Evolutionary conservation across 1,284 basidiomycete genomes (phyloP).

Genomic region (Heterobasidion irregulare): DNA sequence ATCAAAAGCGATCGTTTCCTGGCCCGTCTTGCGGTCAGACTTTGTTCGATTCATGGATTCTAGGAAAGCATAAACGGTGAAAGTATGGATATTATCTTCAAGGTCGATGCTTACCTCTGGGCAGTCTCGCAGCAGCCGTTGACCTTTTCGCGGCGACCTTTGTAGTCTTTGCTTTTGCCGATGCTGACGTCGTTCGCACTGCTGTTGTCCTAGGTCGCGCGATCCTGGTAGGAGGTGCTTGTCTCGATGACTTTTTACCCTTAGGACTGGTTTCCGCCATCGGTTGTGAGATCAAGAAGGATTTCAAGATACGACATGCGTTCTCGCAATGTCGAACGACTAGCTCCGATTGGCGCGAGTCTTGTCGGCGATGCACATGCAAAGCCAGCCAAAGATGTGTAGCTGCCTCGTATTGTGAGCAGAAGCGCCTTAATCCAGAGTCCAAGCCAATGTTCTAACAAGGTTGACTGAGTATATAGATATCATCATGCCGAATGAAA

Average conservation of each 20-base stretch:
- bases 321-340: slow-evolving; percentile 40
- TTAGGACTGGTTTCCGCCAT: slow-evolving; percentile 14
- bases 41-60: no score
- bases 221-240: slow-evolving; percentile 10
- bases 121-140: slow-evolving; percentile 4
- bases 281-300: slow-evolving; percentile 18
- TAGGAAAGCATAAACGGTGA: no score
- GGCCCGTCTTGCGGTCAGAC: no score
- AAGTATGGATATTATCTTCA: neutral
- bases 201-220: slow-evolving; percentile 5
- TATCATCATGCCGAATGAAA: neutral
- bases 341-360: slow-evolving; percentile 28
- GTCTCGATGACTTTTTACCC: slow-evolving; percentile 17
- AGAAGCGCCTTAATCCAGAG: slow-evolving; percentile 25
- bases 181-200: slow-evolving; percentile 2
- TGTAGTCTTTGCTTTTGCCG: slow-evolving; percentile 1
- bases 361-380: slow-evolving; percentile 47
- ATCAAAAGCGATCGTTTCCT: slow-evolving; percentile 26
- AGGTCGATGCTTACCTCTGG: neutral
- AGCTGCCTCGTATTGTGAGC: slow-evolving; percentile 38
- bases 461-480: neutral
- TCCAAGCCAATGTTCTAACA: slow-evolving; percentile 36
- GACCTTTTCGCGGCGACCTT: neutral
- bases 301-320: slow-evolving; percentile 39
- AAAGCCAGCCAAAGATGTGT: slow-evolving; percentile 59